Base-by-base conservation (phyloP, 345 rosid genomes). In the Eucalyptus fibrosa region DNA sequence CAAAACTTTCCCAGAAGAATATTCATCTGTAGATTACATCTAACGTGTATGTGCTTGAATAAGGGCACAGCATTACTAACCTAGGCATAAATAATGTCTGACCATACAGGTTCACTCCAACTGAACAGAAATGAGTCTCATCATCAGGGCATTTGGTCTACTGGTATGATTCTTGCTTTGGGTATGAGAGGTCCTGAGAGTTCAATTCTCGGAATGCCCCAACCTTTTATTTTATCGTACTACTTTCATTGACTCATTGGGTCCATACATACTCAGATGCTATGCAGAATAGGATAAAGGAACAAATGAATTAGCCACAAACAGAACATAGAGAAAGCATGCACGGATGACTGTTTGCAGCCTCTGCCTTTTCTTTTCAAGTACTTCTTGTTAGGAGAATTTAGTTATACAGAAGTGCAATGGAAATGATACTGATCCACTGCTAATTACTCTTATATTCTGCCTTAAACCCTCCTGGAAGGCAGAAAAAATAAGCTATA, bases 131-230 rank as follows among this genome's bases (percentile, higher is more conserved):
- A 72, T 72, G 28, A 10, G 82, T 72, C 45, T 34, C 82, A 72
- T 40, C 45, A 37, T 37, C 28, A 72, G 94, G 97, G 94, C 96
- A 94, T 94, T 94, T 95, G 96, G 95, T 95, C 96, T 94, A 95
- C 96, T 96, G 96, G 97, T 93, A 96, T 95, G 96, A 94, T 96
- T 95, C 97, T 95, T 88, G 93, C 96, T 95, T 95, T 92, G 97
- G 97, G 96, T 95, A 98, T 94, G 94, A 97, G 96, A 95, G 97
- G 96, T 96, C 97, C 94, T 89, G 93, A 19, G 94, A 96, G 96
- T 95, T 94, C 91, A 91, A 96, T 96, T 96, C 96, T 94, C 92
- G 91, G 94, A 95, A 95, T 92, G 95, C 94, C 97, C 94, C 96
- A 11, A 26, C 59, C 28, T 50, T 50, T 51, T n/a, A n/a, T 77